Base-by-base conservation (phyloP, 805 yeast species). In the Metschnikowia cerradonensis region DNA sequence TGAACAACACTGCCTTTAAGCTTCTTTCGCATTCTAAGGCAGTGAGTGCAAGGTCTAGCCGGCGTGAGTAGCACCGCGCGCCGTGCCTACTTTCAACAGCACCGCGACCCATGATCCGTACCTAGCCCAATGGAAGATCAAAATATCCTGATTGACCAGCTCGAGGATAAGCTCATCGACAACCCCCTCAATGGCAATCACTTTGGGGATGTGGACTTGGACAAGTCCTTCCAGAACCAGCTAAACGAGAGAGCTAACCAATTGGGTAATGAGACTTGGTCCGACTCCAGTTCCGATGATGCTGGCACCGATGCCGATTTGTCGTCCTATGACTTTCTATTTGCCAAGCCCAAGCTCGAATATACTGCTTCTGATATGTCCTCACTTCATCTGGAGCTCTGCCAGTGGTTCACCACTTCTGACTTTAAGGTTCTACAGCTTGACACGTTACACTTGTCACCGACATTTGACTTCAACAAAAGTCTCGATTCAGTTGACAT, bases 111-210 rank as follows among this genome's bases (percentile, higher is more conserved):
- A 22, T 39, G 41, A 17, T 42, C 38, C 45, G 34, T 22, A 35
- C 34, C 26, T 17, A 41, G 26, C 31, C 40, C 44, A 20, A 40
- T 48, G 52, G 57, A 63, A 39, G 62, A 62, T 20, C 66, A 63
- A 30, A 65, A 56, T 32, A 52, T 62, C 7, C 70, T 74, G 65
- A 72, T 73, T 20, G 79, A 77, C 52, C 68, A 72, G 52, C 68
- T 78, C 41, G 81, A 78, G 47, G 81, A 75, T 51, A 73, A 71
- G 53, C 67, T 72, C 47, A 72, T 72, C n/a, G 77, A 74, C 51
- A 71, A 73, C 52, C 76, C 77, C 0, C 65, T 75, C 8, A 51
- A 49, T 38, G 55, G 62, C 43, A 55, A 62, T 35, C 69, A 68
- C 20, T 55, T 70, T 14, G 55, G 55, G 6, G 69, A 65, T n/a